Percentiles rank a stretch among this genome's conserved stretches.
Evolutionary conservation across 1,284 basidiomycete genomes (phyloP).

Genomic region (Athelia psychrophila): DNA sequence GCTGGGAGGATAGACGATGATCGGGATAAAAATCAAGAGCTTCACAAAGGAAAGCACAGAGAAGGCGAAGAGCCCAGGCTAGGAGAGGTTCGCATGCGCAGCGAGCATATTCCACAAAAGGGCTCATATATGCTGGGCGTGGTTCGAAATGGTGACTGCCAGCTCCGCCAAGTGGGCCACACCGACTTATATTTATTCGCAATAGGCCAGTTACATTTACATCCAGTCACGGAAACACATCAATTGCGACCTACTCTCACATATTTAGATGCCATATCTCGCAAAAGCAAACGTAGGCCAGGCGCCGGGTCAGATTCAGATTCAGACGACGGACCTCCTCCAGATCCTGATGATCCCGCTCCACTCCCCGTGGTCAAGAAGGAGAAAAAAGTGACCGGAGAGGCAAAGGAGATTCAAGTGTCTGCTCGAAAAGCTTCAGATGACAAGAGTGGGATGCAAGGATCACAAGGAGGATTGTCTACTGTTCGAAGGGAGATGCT

Average conservation of each 20-base stretch:
- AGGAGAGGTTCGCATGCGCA: slow-evolving; percentile 65
- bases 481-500: slow-evolving; percentile 69
- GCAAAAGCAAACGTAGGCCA: slow-evolving; percentile 51
- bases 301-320: slow-evolving; percentile 62
- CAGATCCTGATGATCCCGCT: slow-evolving; percentile 69
- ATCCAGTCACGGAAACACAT: slow-evolving; percentile 72
- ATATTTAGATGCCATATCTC: slow-evolving; percentile 68
- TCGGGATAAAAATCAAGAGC: slow-evolving; percentile 66
- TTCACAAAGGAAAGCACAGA: slow-evolving; percentile 40
- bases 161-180: slow-evolving; percentile 5
- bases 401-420: slow-evolving; percentile 73
- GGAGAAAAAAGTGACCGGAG: slow-evolving; percentile 48
- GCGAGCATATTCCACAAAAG: slow-evolving; percentile 63
- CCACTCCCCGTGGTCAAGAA: slow-evolving; percentile 48
- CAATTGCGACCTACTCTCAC: slow-evolving; percentile 78
- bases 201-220: slow-evolving; percentile 65
- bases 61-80: slow-evolving; percentile 59
- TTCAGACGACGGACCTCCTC: slow-evolving; percentile 74
- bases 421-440: slow-evolving; percentile 61
- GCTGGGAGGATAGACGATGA: slow-evolving; percentile 65
- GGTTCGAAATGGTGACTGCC: slow-evolving; percentile 59
- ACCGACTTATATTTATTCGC: slow-evolving; percentile 10
- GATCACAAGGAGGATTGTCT: slow-evolving; percentile 57
- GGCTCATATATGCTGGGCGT: slow-evolving; percentile 72
- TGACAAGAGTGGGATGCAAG: slow-evolving; percentile 46